phyloP scores from a whole-genome alignment of 2,329 filamentous ascomycete genomes.

The Botrytis sinoallii region DNA sequence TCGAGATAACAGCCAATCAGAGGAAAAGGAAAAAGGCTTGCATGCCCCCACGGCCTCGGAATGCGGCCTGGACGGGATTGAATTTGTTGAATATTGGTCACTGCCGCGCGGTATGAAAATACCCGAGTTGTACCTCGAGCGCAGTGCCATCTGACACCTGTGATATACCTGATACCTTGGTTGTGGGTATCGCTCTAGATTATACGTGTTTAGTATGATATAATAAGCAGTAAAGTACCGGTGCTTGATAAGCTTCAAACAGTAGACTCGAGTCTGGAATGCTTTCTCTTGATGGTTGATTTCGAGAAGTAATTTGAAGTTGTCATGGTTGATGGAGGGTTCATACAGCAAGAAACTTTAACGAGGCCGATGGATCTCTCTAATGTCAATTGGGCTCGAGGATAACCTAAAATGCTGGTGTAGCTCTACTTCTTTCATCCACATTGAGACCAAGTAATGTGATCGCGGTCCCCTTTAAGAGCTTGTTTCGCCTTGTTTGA shows the following conservation, averaged over 20 bases:
- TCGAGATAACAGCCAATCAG: background rate
- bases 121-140: background rate
- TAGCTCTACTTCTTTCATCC: background rate
- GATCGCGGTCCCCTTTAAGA: background rate
- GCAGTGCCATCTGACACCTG: background rate
- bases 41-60: background rate
- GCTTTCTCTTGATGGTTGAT: background rate
- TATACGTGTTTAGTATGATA: background rate
- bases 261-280: background rate
- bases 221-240: background rate
- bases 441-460: background rate
- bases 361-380: background rate
- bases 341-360: background rate
- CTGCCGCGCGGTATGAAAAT: background rate
- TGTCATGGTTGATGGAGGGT: background rate
- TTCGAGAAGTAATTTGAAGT: background rate
- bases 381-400: background rate
- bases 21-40: background rate
- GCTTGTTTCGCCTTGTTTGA: background rate
- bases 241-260: background rate
- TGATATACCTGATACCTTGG: background rate
- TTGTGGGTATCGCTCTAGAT: background rate
- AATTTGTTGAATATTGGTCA: background rate
- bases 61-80: conserved; percentile 6
- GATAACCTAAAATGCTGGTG: background rate